Evolutionary conservation across 2,329 filamentous ascomycete genomes (phyloP), one percentile per base, ranked within the genome.

Genomic region (Colletotrichum tanaceti): DNA sequence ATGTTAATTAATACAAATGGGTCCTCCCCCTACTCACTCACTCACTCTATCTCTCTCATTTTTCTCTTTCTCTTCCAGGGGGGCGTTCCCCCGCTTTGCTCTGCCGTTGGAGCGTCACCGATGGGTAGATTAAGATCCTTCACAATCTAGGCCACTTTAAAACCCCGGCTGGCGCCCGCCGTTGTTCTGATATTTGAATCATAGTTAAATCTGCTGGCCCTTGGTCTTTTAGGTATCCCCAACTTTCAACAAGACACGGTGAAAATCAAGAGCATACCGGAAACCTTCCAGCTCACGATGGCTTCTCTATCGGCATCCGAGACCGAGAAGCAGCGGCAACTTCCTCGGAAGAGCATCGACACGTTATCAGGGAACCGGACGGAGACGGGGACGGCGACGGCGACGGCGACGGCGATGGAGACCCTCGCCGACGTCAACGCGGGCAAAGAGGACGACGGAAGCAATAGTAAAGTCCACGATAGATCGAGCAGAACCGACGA

Each of bases 351-450:
- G 28, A 65, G 47, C 47, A 9, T 11, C 44, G 43, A 52, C 43
- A 38, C 61, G 9, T 14, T 50, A 7, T 54, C 65, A 4, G 54
- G n/a, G 28, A 55, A 65, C 62, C 44, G 65, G 20, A 68, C 65
- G 14, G 55, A 43, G 32, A 65, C 65, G 11, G 61, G 65, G 20
- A 68, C 65, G 14, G 55, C 49, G 32, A 65, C 65, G 11, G 61
- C 65, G 43, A 60, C 65, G 14, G 55, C 49, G 32, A 65, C 65
- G 11, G 61, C 65, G 43, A 60, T n/a, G n/a, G n/a, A n/a, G n/a
- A n/a, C n/a, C n/a, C 55, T 16, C 62, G n/a, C 65, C 16, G 62
- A 65, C 49, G 54, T 50, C 22, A 59, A 68, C 35, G 35, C 43
- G 65, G 28, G 47, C 53, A 46, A 7, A 18, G 65, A 59, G 13